Evolutionary conservation across 2,329 filamentous ascomycete genomes (phyloP).

Genomic region (Macrophomina pseudophaseolina): DNA sequence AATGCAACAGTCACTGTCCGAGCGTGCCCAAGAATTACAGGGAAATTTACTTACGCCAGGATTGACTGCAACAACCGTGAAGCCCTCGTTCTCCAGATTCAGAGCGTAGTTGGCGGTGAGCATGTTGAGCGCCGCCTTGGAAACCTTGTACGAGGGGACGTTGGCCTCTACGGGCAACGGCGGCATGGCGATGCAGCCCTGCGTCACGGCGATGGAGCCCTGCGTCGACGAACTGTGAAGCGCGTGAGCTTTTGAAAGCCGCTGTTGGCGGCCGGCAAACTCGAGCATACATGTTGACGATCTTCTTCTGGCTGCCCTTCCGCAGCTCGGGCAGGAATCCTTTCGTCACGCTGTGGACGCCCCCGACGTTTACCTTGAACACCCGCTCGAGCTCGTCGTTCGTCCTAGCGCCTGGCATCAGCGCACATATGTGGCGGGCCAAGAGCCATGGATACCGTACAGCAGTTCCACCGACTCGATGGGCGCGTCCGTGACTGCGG

Average conservation of each 20-base stretch:
- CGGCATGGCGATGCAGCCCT: constrained; percentile 30
- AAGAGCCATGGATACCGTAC: not conserved
- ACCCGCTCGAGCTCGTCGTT: constrained; percentile 34
- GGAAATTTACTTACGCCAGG: constrained; percentile 50
- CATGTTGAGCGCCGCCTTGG: constrained; percentile 56
- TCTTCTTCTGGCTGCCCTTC: constrained; percentile 48
- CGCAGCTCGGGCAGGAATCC: constrained; percentile 48
- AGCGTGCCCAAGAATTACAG: too few relatives aligned
- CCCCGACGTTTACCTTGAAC: constrained; percentile 46
- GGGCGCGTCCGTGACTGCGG: constrained; percentile 10
- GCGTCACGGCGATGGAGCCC: constrained; percentile 46
- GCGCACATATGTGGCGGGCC: not conserved
- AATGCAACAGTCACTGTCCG: not conserved
- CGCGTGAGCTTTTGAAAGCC: too few relatives aligned
- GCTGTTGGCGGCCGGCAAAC: too few relatives aligned
- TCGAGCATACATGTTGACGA: constrained; percentile 49
- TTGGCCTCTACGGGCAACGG: constrained; percentile 22
- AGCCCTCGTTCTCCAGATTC: constrained; percentile 46
- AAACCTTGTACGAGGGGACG: constrained; percentile 50
- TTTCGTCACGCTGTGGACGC: constrained; percentile 47
- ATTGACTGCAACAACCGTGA: constrained; percentile 49
- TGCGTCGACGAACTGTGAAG: constrained; percentile 47
- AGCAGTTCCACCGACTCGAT: constrained; percentile 9
- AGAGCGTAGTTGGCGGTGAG: constrained; percentile 53
- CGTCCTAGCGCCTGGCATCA: not conserved